Evolutionary conservation across 2,329 filamentous ascomycete genomes (phyloP).

Genomic region (Fusarium chaquense): DNA sequence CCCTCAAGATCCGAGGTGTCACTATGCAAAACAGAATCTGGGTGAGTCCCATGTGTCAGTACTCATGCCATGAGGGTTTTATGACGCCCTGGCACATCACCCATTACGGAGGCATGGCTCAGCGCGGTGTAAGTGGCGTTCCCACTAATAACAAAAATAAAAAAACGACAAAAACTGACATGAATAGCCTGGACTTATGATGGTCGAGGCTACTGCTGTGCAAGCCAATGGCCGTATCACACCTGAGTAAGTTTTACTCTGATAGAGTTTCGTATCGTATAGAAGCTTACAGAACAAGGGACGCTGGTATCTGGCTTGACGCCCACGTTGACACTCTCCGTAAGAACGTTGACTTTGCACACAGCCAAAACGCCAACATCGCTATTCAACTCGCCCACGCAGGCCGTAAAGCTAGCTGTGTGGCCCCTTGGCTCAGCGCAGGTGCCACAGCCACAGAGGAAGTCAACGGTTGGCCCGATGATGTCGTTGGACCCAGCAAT

Average conservation of each 20-base stretch:
- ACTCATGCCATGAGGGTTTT: slow-evolving; percentile 65
- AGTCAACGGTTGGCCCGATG: slow-evolving; percentile 64
- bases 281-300: slow-evolving; percentile 61
- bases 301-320: slow-evolving; percentile 72
- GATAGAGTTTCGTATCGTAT: background rate
- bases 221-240: slow-evolving; percentile 77
- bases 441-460: slow-evolving; percentile 60
- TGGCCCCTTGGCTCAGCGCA: slow-evolving; percentile 67
- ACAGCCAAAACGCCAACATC: slow-evolving; percentile 74
- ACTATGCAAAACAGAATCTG: slow-evolving; percentile 61
- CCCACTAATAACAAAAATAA: background rate
- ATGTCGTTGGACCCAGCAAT: slow-evolving; percentile 61
- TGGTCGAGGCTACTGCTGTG: slow-evolving; percentile 78
- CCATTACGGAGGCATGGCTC: slow-evolving; percentile 78
- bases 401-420: slow-evolving; percentile 66
- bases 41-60: slow-evolving; percentile 62
- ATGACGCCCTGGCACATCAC: slow-evolving; percentile 78
- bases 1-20: slow-evolving; percentile 60
- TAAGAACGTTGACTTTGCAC: slow-evolving; percentile 73
- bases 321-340: slow-evolving; percentile 72
- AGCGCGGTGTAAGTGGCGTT: slow-evolving; percentile 66
- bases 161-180: background rate
- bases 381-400: slow-evolving; percentile 79
- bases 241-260: slow-evolving; percentile 58
- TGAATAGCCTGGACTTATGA: slow-evolving; percentile 66